phyloP scores from a whole-genome alignment of 2,329 filamentous ascomycete species.

The Sphaceloma murrayae region DNA sequence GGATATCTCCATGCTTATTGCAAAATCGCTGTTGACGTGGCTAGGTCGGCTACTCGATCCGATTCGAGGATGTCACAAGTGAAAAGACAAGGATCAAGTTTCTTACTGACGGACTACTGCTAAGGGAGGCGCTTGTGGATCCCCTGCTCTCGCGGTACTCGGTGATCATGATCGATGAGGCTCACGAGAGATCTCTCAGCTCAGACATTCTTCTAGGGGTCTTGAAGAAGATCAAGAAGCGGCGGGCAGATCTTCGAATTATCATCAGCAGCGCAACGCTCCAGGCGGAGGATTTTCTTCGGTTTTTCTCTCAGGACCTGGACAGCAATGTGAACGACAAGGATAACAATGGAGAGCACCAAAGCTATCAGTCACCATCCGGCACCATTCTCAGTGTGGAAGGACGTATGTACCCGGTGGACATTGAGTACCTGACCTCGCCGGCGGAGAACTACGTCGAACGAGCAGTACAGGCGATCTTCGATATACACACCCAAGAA shows the following conservation, averaged over 20 bases:
- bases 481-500: constrained; percentile 79
- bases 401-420: constrained; percentile 80
- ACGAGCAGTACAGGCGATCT: constrained; percentile 68
- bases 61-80: constrained; percentile 84
- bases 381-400: constrained; percentile 73
- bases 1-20: not conserved
- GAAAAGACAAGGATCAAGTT: constrained; percentile 84
- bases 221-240: constrained; percentile 79
- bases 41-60: constrained; percentile 70
- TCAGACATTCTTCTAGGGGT: constrained; percentile 85
- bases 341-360: too few species aligned
- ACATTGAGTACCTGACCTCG: constrained; percentile 67
- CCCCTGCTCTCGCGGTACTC: constrained; percentile 84
- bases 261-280: constrained; percentile 90
- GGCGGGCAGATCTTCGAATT: constrained; percentile 70
- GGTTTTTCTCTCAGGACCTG: constrained; percentile 58
- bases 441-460: constrained; percentile 83
- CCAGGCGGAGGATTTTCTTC: constrained; percentile 75
- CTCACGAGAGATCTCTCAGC: constrained; percentile 85
- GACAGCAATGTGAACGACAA: constrained; percentile 9
- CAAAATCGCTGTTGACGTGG: not conserved
- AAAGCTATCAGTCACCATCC: constrained; percentile 28
- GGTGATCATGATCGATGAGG: constrained; percentile 95
- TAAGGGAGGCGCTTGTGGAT: constrained; percentile 87
- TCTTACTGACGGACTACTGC: constrained; percentile 81